A percentile compares a stretch with the other conserved stretches of the same genome.
These are phyloP conservation scores for Phytophthora pluvialis DNA, from an alignment of 352 stramenopile species.

Conservation along the genomic window DNA sequence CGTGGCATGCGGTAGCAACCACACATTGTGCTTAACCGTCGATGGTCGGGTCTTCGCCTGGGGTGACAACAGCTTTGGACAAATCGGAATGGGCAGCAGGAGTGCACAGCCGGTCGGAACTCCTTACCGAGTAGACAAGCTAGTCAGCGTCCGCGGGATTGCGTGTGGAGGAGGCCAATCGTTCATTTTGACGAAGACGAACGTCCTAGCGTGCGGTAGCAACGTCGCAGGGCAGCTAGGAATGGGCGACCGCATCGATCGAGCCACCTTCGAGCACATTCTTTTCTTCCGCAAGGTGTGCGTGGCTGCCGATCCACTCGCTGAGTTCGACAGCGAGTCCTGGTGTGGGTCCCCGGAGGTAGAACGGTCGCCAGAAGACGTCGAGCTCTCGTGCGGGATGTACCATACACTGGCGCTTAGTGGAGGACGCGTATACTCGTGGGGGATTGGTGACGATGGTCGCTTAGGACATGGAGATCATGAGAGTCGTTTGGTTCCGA, in stretches of 20 bases:
- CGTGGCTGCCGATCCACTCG: not conserved
- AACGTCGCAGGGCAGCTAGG: conserved; percentile 74
- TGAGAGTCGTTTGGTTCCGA: conserved; percentile 53
- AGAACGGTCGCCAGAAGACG: conserved; percentile 28
- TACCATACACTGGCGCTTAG: conserved; percentile 70
- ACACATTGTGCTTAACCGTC: conserved; percentile 67
- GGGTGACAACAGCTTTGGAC: conserved; percentile 69
- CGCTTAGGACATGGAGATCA: conserved; percentile 58
- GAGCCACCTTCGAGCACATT: conserved; percentile 52
- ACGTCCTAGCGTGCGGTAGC: conserved; percentile 61
- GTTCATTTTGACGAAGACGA: conserved; percentile 62
- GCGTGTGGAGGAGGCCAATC: conserved; percentile 65
- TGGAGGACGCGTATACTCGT: conserved; percentile 53
- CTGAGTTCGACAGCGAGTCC: not conserved
- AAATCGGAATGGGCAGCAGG: conserved; percentile 57
- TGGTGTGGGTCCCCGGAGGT: conserved; percentile 8
- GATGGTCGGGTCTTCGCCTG: conserved; percentile 67
- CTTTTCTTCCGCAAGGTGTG: conserved; percentile 56
- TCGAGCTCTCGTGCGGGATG: conserved; percentile 54
- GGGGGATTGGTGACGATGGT: conserved; percentile 72
- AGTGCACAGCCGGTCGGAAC: conserved; percentile 33
- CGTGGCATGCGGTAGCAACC: conserved; percentile 64
- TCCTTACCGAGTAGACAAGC: conserved; percentile 59
- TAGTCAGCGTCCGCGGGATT: conserved; percentile 49
- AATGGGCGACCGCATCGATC: conserved; percentile 55